Evolutionary conservation across 2,329 filamentous ascomycete species (phyloP), one percentile per base, ranked within the genome.

Genomic region (Paecilomyces fulvus): DNA sequence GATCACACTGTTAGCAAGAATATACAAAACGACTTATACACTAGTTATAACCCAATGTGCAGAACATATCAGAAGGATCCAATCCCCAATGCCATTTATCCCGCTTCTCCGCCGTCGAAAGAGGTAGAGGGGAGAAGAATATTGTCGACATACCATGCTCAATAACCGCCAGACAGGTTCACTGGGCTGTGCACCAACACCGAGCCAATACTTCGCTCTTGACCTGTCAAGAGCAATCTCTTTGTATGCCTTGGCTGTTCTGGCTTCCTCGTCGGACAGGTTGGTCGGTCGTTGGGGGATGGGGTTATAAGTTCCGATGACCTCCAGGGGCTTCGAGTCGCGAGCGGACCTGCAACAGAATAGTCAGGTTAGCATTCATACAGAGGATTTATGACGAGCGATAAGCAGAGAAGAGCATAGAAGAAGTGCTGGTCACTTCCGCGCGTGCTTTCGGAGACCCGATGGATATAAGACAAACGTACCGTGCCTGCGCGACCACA

Each of bases 121-220:
- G 5, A 1, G n/a, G 8, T 43, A 7, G 37, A 17, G 8, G 37
- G n/a, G 33, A 12, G 37, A 33, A 33, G 10, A 20, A 30, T 12
- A 23, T 37, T 14, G 31, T 37, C 51, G n/a, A 30, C 77, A 60
- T 69, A 92, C 90, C 89, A 96, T 87, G 56, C 83, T 83, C 64
- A 99, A 77, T 65, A 97, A 73, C 70, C 90, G 82, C 92, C 92
- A 96, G 33, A 88, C 89, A 2, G 89, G 86, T 64, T 96, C 90
- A 60, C 88, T 92, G 9, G 94, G 94, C 76, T 99, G 94, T 56
- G 94, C 94, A 0, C 94, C 94, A 3, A 97, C 92, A 70, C 94
- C 94, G 33, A 99, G 81, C 94, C 94, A 99, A 78, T 99, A 99
- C 73, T 88, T 87, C 56, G 92, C 89, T 58, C 94, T 81, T 62